Evolutionary conservation across 805 yeast species (phyloP).

Genomic region (Metschnikowia amazonensis): DNA sequence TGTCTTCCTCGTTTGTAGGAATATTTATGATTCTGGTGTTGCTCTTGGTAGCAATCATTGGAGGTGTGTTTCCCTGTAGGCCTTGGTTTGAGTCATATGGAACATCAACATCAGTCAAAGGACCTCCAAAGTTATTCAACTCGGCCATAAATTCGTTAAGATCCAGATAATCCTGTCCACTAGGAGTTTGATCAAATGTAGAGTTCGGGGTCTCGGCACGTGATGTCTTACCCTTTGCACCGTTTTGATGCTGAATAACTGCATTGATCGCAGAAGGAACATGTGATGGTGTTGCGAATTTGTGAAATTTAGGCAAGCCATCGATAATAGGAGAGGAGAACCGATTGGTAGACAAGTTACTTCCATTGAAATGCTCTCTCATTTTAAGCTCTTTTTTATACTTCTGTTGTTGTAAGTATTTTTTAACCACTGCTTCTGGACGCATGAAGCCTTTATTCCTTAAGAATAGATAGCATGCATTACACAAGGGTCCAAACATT

Average conservation of each 20-base stretch:
- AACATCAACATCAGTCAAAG: constrained; percentile 44
- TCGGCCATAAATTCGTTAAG: constrained; percentile 41
- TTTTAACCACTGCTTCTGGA: constrained; percentile 44
- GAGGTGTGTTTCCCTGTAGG: constrained; percentile 35
- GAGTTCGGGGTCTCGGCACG: constrained; percentile 9
- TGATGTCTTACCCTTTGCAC: constrained; percentile 1
- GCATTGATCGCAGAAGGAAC: constrained; percentile 38
- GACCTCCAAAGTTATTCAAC: constrained; percentile 38
- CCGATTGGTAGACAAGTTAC: constrained; percentile 7
- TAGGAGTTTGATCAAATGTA: constrained; percentile 12
- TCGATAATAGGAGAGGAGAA: constrained; percentile 11
- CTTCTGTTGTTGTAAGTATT: constrained; percentile 42
- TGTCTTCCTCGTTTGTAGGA: constrained; percentile 37
- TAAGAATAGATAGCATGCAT: constrained; percentile 43
- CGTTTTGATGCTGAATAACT: constrained; percentile 23
- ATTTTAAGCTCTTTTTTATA: constrained; percentile 36
- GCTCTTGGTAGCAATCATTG: constrained; percentile 52
- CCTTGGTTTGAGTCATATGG: constrained; percentile 21
- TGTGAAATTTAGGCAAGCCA: constrained; percentile 21
- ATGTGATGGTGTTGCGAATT: constrained; percentile 39
- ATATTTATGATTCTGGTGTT: constrained; percentile 52
- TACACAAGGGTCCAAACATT: constrained; percentile 46
- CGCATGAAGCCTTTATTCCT: constrained; percentile 44
- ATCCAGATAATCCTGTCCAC: constrained; percentile 27
- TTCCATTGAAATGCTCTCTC: constrained; percentile 22